Evolutionary conservation across 306 rosid species (phyloP).

Genomic region (Begonia fuchsioides): DNA sequence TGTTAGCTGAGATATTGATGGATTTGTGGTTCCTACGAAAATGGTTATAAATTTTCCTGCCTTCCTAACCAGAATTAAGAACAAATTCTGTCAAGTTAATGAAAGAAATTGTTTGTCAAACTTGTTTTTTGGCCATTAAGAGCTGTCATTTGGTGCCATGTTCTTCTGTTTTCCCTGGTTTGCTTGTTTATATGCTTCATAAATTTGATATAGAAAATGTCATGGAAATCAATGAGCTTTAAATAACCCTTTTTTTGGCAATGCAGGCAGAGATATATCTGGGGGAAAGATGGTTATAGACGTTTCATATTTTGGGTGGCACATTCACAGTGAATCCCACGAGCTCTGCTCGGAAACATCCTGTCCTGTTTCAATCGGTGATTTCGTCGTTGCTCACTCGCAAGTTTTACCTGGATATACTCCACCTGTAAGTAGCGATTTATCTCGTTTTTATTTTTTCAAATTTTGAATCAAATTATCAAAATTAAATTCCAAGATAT

Average conservation of each 20-base stretch:
- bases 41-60: no score
- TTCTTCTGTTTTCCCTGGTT: no score
- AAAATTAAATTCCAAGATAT: not conserved
- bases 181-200: no score
- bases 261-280: constrained; percentile 38
- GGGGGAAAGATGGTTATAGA: constrained; percentile 72
- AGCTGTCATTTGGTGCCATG: no score
- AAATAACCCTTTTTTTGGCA: constrained; percentile 3
- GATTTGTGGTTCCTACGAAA: no score
- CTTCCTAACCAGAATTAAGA: no score
- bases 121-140: no score
- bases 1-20: no score
- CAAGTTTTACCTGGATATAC: constrained; percentile 61
- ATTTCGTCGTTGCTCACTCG: constrained; percentile 65
- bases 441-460: not conserved
- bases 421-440: constrained; percentile 62
- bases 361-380: constrained; percentile 69
- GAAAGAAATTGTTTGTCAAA: no score
- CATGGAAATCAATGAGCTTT: not conserved
- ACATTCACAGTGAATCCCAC: constrained; percentile 60
- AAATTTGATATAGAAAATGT: no score
- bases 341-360: constrained; percentile 74
- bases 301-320: constrained; percentile 68
- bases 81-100: no score
- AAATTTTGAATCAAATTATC: not conserved